These are phyloP conservation scores for Mycena vitilis DNA, from an alignment of 768 basidiomycete genomes.

Conservation along the genomic window DNA sequence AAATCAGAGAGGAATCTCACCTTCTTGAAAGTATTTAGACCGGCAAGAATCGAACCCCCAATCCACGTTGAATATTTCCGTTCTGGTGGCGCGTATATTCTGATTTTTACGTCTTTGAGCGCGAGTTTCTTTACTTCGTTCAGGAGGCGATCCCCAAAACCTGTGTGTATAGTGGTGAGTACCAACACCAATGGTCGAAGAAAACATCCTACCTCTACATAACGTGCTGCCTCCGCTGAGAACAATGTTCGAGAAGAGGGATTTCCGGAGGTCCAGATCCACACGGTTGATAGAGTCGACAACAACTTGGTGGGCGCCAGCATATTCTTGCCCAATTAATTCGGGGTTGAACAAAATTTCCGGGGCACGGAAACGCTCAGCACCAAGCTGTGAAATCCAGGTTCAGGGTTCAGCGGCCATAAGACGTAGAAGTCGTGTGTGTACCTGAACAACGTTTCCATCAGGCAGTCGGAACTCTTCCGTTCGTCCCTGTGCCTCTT, in stretches of 20 bases:
- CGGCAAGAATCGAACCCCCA: slow-evolving; percentile 96
- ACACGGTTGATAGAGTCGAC: slow-evolving; percentile 98
- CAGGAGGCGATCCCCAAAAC: slow-evolving; percentile 95
- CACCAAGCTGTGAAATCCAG: slow-evolving; percentile 74
- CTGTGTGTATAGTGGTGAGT: slow-evolving; percentile 47
- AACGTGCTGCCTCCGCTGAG: slow-evolving; percentile 96
- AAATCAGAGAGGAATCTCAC: slow-evolving; percentile 51
- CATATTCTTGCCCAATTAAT: slow-evolving; percentile 94
- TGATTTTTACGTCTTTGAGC: slow-evolving; percentile 96
- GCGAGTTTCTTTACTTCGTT: slow-evolving; percentile 98
- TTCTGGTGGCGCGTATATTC: slow-evolving; percentile 99
- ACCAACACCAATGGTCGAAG: not conserved
- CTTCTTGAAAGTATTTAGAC: slow-evolving; percentile 98
- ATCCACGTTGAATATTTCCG: slow-evolving; percentile 98
- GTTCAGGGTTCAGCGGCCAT: slow-evolving; percentile 34
- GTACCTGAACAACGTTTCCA: slow-evolving; percentile 91
- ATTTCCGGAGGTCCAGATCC: slow-evolving; percentile 95
- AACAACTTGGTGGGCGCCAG: slow-evolving; percentile 97
- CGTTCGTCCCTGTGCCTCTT: slow-evolving; percentile 78
- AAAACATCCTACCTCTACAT: slow-evolving; percentile 78
- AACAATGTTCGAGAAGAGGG: slow-evolving; percentile 95
- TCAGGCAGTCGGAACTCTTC: slow-evolving; percentile 97
- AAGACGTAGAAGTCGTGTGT: slow-evolving; percentile 42
- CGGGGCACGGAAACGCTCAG: slow-evolving; percentile 96
- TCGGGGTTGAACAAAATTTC: slow-evolving; percentile 99